Conservation (phyloP, 176 grass and related monocot species). For the Cenchrus fungigraminus region DNA sequence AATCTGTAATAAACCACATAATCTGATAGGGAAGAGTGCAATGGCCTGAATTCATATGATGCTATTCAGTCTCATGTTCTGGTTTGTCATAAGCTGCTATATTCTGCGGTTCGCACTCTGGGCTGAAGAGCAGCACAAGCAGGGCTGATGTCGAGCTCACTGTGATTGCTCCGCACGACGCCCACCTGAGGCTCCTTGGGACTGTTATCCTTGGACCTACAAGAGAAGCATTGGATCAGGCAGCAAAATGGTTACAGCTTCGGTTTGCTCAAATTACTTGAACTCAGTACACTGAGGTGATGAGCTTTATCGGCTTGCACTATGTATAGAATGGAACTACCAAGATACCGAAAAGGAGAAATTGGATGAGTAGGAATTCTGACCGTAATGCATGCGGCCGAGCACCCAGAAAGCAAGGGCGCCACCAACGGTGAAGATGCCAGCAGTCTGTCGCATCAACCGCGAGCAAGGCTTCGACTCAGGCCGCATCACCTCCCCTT, state of each 20-base stretch:
- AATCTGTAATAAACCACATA: background rate
- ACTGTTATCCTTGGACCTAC: conserved; percentile 80
- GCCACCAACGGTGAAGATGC: conserved; percentile 81
- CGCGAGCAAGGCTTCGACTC: conserved; percentile 82
- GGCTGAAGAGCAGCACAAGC: conserved; percentile 82
- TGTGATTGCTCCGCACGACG: conserved; percentile 70
- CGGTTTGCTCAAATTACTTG: background rate
- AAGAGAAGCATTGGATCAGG: conserved; percentile 4
- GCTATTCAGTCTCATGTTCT: conserved; percentile 35
- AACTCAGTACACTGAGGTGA: background rate
- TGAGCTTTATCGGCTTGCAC: background rate
- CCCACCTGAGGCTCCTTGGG: conserved; percentile 80
- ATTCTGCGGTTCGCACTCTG: conserved; percentile 89
- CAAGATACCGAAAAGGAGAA: background rate
- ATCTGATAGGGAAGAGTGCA: background rate
- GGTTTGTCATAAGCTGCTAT: conserved; percentile 73
- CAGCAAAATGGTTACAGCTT: background rate
- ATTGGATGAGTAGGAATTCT: background rate
- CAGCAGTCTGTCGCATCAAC: conserved; percentile 79
- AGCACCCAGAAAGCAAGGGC: conserved; percentile 80
- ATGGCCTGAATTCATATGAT: background rate
- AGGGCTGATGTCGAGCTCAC: conserved; percentile 54
- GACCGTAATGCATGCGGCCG: conserved; percentile 82
- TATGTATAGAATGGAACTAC: background rate
- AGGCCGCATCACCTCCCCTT: conserved; percentile 90